Base-by-base conservation (phyloP, 805 yeast genomes). In the Starmerella apicola region DNA sequence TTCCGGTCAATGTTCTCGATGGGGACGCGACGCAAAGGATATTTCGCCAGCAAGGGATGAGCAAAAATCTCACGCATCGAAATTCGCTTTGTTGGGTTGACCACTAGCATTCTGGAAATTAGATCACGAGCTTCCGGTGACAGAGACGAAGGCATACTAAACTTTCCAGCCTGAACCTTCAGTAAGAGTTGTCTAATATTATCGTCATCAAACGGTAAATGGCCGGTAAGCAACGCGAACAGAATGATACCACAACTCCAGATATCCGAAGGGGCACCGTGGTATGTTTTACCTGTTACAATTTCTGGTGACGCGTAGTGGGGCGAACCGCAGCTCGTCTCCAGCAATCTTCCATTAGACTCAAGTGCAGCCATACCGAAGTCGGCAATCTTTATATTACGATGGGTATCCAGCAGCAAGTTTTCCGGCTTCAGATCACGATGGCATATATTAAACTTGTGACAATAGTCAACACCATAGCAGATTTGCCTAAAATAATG, bases 281-380 rank as follows among this genome's bases (percentile, higher is more conserved):
- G 97, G 59, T 91, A 91, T 44, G 77, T 84, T 45, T 80, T 74
- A 27, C 98, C 98, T 10, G 95, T 81, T 9, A 91, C 96, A 50
- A 91, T 88, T 59, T 91, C 98, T 0, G 98, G 98, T 8, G 95
- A 83, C 1, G 97, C 98, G 60, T 91, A 91, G 60, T 91, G 98
- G 7, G 98, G 98, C 15, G 96, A 85, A 1, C 98, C 98, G 62
- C 98, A 91, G 16, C 93, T 78, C 3, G 98, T 91, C 59, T 88
- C 96, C 42, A 91, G 66, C 54, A 88, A 63, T 51, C 80, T 75
- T 50, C 78, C 88, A 39, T 72, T 72, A 23, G 83, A 73, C 59
- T 91, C 97, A 34, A 91, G 65, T 5, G 98, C 97, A 15, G 98
- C 98, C 98, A 91, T 91, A 25, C 98, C 98, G 58, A 91, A 91